These are phyloP conservation scores for Acer saccharum DNA, from an alignment of 345 rosid species.

Conservation along the genomic window DNA sequence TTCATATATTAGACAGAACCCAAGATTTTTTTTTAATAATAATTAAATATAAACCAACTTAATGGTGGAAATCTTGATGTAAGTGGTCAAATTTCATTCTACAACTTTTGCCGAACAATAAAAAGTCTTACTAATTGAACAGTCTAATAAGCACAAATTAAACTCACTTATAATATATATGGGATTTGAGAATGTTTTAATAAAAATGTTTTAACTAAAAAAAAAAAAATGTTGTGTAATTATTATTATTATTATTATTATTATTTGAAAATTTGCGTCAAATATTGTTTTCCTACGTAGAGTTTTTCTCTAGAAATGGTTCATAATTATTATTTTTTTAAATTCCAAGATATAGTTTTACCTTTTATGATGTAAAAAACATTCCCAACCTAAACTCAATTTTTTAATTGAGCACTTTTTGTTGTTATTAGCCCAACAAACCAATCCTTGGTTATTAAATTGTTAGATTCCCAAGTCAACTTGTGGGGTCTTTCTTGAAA, in stretches of 20 bases:
- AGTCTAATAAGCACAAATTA: no score
- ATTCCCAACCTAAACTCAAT: neutral
- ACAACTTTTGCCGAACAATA: no score
- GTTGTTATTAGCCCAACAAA: slow-evolving; percentile 23
- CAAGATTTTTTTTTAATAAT: no score
- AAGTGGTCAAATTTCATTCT: no score
- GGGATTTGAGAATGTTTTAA: no score
- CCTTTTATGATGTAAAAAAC: neutral
- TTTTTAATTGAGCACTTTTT: slow-evolving; percentile 15
- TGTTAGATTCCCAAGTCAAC: slow-evolving; percentile 26
- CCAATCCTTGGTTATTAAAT: neutral
- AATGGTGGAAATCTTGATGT: no score
- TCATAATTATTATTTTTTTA: neutral
- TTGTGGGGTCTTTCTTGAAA: slow-evolving; percentile 27
- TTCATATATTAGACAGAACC: no score
- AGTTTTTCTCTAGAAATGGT: neutral
- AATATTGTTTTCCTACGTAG: neutral
- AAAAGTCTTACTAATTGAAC: no score
- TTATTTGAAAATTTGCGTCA: neutral
- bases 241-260: neutral
- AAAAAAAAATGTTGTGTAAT: neutral
- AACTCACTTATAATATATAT: no score
- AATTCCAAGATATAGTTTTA: no score
- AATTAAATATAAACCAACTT: no score
- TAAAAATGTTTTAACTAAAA: no score